A percentile compares a stretch with the other conserved stretches of the same genome.
phyloP scores from a whole-genome alignment of 2,329 filamentous ascomycete genomes.

The Exophiala viscosa region DNA sequence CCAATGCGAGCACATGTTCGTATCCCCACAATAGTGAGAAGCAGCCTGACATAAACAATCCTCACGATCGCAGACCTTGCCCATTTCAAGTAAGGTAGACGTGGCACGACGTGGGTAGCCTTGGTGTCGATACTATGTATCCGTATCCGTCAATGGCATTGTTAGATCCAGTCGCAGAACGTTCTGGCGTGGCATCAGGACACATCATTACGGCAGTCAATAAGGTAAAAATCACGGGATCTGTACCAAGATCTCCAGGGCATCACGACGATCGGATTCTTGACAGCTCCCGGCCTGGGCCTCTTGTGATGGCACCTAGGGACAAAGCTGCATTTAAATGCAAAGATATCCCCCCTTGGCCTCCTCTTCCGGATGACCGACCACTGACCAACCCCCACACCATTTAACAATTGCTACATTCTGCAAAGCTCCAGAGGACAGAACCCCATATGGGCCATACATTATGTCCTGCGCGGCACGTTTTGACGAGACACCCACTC shows the following conservation, averaged over 20 bases:
- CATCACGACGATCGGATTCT: neutral
- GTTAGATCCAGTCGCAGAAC: too few relatives aligned
- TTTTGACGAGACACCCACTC: neutral
- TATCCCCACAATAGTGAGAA: too few relatives aligned
- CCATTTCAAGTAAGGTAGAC: conserved; percentile 4
- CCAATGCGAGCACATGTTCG: too few relatives aligned
- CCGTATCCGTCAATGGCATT: too few relatives aligned
- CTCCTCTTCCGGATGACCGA: neutral
- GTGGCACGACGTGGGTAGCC: too few relatives aligned
- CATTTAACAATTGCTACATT: conserved; percentile 1
- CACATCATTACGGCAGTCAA: neutral
- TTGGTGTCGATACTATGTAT: neutral
- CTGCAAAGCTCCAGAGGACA: neutral
- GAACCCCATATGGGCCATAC: neutral
- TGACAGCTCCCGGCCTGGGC: neutral
- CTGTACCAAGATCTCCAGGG: neutral
- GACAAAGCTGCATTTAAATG: conserved; percentile 27
- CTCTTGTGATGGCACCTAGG: neutral
- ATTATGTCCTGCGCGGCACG: neutral
- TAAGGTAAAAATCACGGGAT: neutral
- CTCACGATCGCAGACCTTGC: conserved; percentile 3
- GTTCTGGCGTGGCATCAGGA: too few relatives aligned
- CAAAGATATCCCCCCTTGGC: conserved; percentile 21
- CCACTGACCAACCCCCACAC: neutral
- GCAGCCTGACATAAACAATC: neutral